Conservation (phyloP, 2,329 filamentous ascomycete genomes). For the Bipolaris zeicola region DNA sequence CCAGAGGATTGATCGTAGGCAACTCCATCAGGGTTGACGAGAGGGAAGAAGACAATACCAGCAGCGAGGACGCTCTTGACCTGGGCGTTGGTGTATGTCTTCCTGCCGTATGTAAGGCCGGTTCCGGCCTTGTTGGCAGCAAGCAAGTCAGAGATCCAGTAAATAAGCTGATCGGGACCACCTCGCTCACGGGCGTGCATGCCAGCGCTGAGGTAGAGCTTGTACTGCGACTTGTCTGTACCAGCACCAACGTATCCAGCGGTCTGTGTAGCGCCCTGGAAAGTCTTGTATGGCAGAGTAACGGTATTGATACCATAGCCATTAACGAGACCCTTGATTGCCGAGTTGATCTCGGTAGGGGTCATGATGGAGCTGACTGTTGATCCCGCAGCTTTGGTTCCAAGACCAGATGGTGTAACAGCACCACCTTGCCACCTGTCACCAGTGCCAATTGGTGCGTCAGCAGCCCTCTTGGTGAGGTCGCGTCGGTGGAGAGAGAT, state of each 20-base stretch:
- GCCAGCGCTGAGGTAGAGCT: constrained; percentile 59
- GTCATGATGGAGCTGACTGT: constrained; percentile 55
- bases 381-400: constrained; percentile 45
- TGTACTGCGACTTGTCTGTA: constrained; percentile 51
- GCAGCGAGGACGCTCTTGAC: constrained; percentile 59
- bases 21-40: constrained; percentile 47
- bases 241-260: constrained; percentile 55
- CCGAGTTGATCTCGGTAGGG: constrained; percentile 53
- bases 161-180: constrained; percentile 61
- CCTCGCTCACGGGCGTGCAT: constrained; percentile 66
- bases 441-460: constrained; percentile 46
- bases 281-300: constrained; percentile 53
- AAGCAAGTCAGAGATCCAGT: constrained; percentile 64
- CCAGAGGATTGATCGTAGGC: constrained; percentile 42
- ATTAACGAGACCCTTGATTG: constrained; percentile 51
- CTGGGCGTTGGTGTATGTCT: constrained; percentile 58
- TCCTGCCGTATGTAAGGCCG: constrained; percentile 59
- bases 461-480: constrained; percentile 37
- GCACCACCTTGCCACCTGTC: constrained; percentile 51
- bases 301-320: constrained; percentile 52
- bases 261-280: constrained; percentile 50
- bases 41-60: constrained; percentile 59
- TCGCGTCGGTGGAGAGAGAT: constrained; percentile 30
- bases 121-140: constrained; percentile 57
- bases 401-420: constrained; percentile 51